phyloP scores from a whole-genome alignment of 2,329 filamentous ascomycete genomes.

The Claviceps sp. region DNA sequence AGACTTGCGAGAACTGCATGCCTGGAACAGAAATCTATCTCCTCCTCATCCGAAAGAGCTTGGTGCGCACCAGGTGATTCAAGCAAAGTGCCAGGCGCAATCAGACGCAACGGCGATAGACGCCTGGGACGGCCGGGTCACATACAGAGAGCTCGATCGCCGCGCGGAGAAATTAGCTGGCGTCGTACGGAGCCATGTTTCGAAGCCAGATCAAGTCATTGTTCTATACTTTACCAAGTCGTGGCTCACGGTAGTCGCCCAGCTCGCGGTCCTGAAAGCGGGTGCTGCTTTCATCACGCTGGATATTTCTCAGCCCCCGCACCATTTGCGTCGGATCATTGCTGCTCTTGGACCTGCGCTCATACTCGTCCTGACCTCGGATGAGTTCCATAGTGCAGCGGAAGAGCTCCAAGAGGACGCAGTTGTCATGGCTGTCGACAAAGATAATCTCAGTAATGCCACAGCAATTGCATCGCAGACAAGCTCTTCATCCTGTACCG shows the following conservation, averaged over 20 bases:
- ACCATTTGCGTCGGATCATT: background rate
- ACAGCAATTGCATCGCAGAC: background rate
- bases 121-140: background rate
- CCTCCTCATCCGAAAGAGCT: too few species aligned
- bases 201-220: background rate
- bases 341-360: background rate
- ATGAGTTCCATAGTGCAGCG: background rate
- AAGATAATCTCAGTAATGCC: too few species aligned
- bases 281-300: background rate
- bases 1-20: background rate
- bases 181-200: background rate
- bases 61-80: background rate
- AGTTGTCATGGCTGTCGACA: too few species aligned
- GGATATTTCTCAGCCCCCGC: background rate
- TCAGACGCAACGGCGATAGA: background rate
- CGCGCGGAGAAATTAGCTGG: background rate
- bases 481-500: too few species aligned
- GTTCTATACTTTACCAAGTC: background rate
- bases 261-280: background rate
- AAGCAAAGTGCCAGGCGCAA: background rate
- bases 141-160: background rate
- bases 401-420: background rate
- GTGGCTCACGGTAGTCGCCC: background rate
- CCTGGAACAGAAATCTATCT: background rate
- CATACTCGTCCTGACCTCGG: background rate